These are phyloP conservation scores for Polymyxa betae DNA, from an alignment of 208 protist genomes.

Conservation along the genomic window DNA sequence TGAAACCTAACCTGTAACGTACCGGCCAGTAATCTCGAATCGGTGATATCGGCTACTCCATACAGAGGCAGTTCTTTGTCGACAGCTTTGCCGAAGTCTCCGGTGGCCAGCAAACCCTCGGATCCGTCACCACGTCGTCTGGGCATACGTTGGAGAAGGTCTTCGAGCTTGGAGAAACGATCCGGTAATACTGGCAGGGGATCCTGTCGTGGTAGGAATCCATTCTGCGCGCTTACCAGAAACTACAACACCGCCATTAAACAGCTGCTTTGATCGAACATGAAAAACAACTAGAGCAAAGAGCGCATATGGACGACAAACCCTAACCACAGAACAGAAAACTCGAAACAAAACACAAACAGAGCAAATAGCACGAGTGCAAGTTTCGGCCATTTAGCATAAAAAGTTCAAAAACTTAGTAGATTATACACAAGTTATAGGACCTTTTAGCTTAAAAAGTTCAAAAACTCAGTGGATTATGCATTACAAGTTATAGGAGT, in stretches of 20 bases:
- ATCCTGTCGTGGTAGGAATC: background rate
- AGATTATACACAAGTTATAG: no score
- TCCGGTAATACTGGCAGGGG: background rate
- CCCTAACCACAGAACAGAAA: no score
- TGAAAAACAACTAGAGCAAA: no score
- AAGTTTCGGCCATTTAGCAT: no score
- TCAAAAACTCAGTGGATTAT: no score
- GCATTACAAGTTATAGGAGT: no score
- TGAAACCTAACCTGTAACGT: background rate
- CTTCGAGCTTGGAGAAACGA: background rate
- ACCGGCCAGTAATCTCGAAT: background rate
- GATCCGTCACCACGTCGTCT: background rate
- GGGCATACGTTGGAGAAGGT: background rate
- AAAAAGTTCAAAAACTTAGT: no score
- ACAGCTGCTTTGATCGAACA: no score
- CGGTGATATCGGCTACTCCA: background rate
- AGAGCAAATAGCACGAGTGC: no score
- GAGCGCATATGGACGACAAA: no score
- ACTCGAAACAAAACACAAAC: no score
- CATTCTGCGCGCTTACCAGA: background rate
- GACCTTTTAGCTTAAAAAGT: no score
- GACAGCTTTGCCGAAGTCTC: background rate
- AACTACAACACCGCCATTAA: slow-evolving; percentile 5
- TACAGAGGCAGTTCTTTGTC: background rate
- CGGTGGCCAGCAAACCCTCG: background rate